A percentile compares a stretch with the other conserved stretches of the same genome.
Conservation (phyloP, 139 green algal genomes). For the Closterium sp. region DNA sequence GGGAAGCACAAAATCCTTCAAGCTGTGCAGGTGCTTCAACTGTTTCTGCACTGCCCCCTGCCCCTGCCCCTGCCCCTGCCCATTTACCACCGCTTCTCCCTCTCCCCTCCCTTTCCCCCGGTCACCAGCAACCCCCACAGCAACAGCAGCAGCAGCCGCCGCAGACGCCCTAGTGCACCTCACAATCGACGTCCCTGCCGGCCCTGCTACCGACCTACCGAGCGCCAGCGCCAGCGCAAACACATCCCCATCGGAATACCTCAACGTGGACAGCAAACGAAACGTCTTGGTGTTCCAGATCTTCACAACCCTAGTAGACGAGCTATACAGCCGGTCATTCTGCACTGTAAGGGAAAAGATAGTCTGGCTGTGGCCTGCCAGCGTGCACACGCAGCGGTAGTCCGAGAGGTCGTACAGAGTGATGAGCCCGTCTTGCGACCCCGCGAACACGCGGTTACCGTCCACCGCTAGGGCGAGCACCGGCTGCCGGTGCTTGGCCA, state of each 20-base stretch:
- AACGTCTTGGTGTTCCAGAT: slow-evolving; percentile 68
- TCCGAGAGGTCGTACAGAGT: slow-evolving; percentile 70
- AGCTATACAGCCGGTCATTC: slow-evolving; percentile 61
- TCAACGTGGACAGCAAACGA: slow-evolving; percentile 31
- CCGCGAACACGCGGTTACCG: background rate
- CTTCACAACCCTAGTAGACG: slow-evolving; percentile 68
- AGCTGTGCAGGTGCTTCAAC: background rate
- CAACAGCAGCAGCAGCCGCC: no score
- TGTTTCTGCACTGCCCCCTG: background rate
- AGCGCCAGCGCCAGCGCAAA: slow-evolving; percentile 31
- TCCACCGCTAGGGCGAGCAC: slow-evolving; percentile 27
- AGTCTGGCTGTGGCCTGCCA: slow-evolving; percentile 66
- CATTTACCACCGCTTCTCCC: background rate
- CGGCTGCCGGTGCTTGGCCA: slow-evolving; percentile 2
- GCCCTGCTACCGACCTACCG: background rate
- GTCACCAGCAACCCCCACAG: background rate
- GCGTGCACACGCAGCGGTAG: slow-evolving; percentile 51
- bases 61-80: background rate
- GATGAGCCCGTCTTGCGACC: slow-evolving; percentile 19
- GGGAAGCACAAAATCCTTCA: background rate
- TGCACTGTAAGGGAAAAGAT: slow-evolving; percentile 25
- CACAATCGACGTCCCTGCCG: background rate
- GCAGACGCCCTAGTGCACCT: background rate
- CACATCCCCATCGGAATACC: slow-evolving; percentile 37
- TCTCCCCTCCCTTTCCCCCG: no score